Percentiles rank a stretch among this genome's conserved stretches.
phyloP scores from a whole-genome alignment of 129 eudicot species.

The Apium graveolens region DNA sequence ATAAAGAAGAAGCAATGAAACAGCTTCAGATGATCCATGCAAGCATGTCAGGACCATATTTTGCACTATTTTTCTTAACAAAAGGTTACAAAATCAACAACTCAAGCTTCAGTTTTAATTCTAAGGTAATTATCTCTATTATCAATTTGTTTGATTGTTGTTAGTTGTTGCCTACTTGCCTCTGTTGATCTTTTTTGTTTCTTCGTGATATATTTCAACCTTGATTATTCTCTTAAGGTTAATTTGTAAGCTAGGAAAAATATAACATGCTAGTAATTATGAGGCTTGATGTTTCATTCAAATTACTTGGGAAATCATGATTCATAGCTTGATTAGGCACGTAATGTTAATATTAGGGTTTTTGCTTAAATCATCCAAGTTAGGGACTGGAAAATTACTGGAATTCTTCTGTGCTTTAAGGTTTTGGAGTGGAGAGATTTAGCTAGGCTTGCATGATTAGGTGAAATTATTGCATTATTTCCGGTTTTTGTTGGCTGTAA shows the following conservation, averaged over 20 bases:
- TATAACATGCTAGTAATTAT: neutral
- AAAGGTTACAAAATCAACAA: conserved; percentile 18
- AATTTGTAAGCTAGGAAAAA: neutral
- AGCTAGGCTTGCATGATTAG: too few relatives aligned
- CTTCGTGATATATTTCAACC: neutral
- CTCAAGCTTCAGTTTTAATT: conserved; percentile 27
- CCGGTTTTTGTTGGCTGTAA: neutral
- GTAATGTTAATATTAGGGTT: neutral
- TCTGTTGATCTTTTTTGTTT: neutral
- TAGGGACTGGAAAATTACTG: neutral
- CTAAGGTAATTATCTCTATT: neutral
- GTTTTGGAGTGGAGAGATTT: too few relatives aligned
- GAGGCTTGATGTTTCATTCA: neutral
- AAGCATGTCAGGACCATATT: conserved; percentile 17
- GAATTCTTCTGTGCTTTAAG: too few relatives aligned
- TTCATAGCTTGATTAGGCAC: neutral
- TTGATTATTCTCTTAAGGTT: neutral
- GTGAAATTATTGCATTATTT: neutral
- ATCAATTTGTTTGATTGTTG: neutral
- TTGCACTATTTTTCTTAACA: conserved; percentile 25
- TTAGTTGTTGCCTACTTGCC: neutral
- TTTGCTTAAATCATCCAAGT: neutral
- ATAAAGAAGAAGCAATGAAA: neutral
- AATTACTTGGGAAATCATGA: neutral
- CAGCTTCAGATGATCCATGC: neutral